Evolutionary conservation across 208 protist genomes (phyloP).

Genomic region (Trypanosoma platydactyli): DNA sequence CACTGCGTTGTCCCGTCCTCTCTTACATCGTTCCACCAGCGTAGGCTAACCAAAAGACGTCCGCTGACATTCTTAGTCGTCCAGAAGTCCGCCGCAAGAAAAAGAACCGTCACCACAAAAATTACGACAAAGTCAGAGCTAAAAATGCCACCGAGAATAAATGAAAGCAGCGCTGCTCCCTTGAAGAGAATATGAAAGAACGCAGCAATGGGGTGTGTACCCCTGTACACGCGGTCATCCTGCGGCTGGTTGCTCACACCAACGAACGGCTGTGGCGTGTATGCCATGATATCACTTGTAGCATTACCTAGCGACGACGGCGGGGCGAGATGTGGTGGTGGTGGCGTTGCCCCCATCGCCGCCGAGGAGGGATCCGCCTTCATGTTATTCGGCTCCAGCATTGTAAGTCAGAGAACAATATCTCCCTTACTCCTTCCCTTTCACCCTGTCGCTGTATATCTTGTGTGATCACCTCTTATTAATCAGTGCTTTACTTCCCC

Average conservation of each 20-base stretch:
- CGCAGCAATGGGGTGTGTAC: slow-evolving; percentile 79
- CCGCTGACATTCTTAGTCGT: slow-evolving; percentile 95
- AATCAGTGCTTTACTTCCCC: neutral
- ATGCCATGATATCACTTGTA: neutral
- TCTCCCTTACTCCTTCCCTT: too few species aligned
- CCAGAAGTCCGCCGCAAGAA: slow-evolving; percentile 94
- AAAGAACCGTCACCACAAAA: slow-evolving; percentile 89
- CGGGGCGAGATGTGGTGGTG: neutral
- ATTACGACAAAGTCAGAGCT: slow-evolving; percentile 61
- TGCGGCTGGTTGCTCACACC: slow-evolving; percentile 8
- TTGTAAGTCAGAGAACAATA: neutral
- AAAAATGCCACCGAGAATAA: slow-evolving; percentile 73
- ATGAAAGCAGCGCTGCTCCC: slow-evolving; percentile 69
- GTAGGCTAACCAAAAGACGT: slow-evolving; percentile 90
- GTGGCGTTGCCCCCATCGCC: neutral
- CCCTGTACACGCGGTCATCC: slow-evolving; percentile 64
- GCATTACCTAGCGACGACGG: neutral
- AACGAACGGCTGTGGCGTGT: slow-evolving; percentile 5
- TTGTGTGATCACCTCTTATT: too few species aligned
- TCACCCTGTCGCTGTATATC: too few species aligned
- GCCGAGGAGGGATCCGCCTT: slow-evolving; percentile 5
- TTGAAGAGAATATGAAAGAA: slow-evolving; percentile 92
- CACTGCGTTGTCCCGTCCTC: slow-evolving; percentile 92
- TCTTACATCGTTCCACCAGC: slow-evolving; percentile 95
- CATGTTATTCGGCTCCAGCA: slow-evolving; percentile 28